Evolutionary conservation across 2,329 filamentous ascomycete species (phyloP).

Genomic region (Sporothrix luriei): DNA sequence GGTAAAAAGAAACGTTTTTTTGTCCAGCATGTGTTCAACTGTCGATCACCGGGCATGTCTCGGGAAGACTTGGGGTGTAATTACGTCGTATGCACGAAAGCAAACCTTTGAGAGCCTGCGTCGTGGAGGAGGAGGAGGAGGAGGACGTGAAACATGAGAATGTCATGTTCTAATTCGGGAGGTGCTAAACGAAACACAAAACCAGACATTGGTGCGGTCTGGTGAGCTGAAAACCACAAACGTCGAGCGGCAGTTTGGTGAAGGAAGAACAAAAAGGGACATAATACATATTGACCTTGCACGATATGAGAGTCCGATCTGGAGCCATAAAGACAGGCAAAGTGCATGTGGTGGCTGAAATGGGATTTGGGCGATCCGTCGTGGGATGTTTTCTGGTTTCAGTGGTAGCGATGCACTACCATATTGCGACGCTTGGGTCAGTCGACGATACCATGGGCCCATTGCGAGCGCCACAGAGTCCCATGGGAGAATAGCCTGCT

Average conservation of each 20-base stretch:
- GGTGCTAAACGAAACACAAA: not conserved
- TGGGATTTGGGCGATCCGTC: not conserved
- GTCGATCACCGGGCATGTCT: conserved; percentile 14
- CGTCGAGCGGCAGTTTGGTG: not conserved
- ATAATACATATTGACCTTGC: not conserved
- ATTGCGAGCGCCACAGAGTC: not conserved
- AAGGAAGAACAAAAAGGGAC: not conserved
- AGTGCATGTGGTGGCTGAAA: no score
- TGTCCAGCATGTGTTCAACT: not conserved
- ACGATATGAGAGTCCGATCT: no score
- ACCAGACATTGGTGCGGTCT: conserved; percentile 7
- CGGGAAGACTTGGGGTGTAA: not conserved
- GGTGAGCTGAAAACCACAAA: not conserved
- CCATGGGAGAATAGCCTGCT: not conserved
- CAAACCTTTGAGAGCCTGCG: no score
- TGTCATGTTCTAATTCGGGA: not conserved
- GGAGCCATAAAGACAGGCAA: no score
- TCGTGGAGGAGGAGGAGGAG: not conserved
- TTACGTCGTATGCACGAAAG: not conserved
- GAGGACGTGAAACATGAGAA: not conserved
- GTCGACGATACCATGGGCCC: conserved; percentile 8
- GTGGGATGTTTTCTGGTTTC: conserved; percentile 9
- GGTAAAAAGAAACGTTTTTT: not conserved
- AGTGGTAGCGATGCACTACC: not conserved
- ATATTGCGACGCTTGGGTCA: conserved; percentile 13